Conservation (phyloP, 2,329 filamentous ascomycete genomes). For the Aspergillus awamori region DNA sequence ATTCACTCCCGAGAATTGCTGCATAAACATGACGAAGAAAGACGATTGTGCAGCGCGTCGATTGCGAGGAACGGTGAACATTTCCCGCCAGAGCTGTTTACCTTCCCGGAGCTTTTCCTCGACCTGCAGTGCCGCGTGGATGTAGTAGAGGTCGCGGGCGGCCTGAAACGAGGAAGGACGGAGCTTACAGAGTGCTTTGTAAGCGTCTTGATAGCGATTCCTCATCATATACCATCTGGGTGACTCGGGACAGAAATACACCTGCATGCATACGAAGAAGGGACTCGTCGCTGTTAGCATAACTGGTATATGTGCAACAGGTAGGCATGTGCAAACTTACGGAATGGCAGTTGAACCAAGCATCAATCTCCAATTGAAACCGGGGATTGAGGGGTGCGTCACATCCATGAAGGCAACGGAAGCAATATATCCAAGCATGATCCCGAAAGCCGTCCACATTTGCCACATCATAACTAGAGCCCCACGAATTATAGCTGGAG, state of each 20-base stretch:
- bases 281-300: background rate
- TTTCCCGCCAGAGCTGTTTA: background rate
- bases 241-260: constrained; percentile 64
- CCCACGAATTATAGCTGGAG: constrained; percentile 68
- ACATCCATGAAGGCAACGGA: constrained; percentile 64
- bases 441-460: constrained; percentile 54
- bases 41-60: background rate
- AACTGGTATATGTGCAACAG: background rate
- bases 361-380: constrained; percentile 69
- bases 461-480: constrained; percentile 84
- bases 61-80: background rate
- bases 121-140: background rate
- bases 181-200: constrained; percentile 45
- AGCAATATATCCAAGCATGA: constrained; percentile 59
- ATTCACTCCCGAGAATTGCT: background rate
- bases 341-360: constrained; percentile 67
- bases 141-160: constrained; percentile 29
- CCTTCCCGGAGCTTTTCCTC: background rate
- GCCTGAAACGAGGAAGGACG: constrained; percentile 47
- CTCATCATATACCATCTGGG: constrained; percentile 53
- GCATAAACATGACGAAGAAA: background rate
- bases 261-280: constrained; percentile 52
- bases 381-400: constrained; percentile 56
- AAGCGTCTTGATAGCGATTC: constrained; percentile 44
- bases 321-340: background rate